Conservation (phyloP, 805 yeast genomes). For the Wickerhamiella parazyma region DNA sequence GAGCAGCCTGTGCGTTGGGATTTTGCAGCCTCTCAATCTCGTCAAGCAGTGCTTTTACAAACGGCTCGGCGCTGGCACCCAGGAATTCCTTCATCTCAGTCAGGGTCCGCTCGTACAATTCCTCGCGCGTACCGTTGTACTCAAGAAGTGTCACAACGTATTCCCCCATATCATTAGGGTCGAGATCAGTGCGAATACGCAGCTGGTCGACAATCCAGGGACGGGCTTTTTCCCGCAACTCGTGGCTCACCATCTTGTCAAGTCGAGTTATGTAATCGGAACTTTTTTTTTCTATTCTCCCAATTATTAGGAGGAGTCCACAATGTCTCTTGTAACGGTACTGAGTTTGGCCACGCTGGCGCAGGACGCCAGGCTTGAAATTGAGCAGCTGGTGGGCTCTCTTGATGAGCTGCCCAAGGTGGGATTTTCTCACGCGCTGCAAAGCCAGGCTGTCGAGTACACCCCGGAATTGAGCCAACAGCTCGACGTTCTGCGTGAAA, state of each 20-base stretch:
- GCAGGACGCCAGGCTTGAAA: background rate
- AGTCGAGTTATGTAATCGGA: background rate
- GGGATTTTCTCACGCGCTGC: background rate
- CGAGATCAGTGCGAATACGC: slow-evolving; percentile 27
- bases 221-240: slow-evolving; percentile 14
- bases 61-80: slow-evolving; percentile 23
- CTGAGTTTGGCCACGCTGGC: background rate
- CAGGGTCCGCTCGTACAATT: slow-evolving; percentile 24
- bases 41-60: slow-evolving; percentile 26
- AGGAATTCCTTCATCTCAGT: slow-evolving; percentile 31
- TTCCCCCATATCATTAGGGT: slow-evolving; percentile 32
- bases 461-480: background rate
- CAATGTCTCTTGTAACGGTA: slow-evolving; percentile 3
- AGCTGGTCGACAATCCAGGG: slow-evolving; percentile 23
- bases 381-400: background rate
- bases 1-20: slow-evolving; percentile 1
- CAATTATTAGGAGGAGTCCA: background rate
- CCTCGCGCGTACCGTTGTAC: slow-evolving; percentile 27
- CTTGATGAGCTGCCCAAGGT: background rate
- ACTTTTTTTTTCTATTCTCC: background rate
- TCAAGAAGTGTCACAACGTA: slow-evolving; percentile 33
- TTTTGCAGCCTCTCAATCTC: slow-evolving; percentile 19
- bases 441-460: background rate
- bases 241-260: slow-evolving; percentile 6
- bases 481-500: slow-evolving; percentile 3